Base-by-base conservation (phyloP, 208 protist genomes). In the Leishmania tropica region DNA sequence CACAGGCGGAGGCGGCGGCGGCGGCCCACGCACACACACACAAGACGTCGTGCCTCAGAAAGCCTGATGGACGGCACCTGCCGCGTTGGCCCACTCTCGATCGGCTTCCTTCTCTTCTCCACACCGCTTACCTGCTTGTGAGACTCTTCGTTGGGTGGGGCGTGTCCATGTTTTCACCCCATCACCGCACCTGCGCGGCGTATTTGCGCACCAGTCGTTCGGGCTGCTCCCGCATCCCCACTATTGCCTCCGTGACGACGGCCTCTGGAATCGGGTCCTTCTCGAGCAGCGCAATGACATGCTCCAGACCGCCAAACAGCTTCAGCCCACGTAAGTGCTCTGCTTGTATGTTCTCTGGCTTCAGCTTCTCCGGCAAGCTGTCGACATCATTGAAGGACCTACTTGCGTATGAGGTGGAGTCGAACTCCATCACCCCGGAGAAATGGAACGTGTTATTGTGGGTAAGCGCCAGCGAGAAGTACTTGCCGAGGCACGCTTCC, bases 381-480 rank as follows among this genome's bases (percentile, higher is more conserved):
- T 85, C 83, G n/a, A 81, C 83, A 84, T 94, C 90, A 35, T 84
- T 42, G 68, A 96, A 94, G 21, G 85, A 90, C 6, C 68, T 87
- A 82, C 85, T 88, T 5, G 76, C 67, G 79, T 87, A 90, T n/a
- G 58, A 73, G 19, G 78, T 79, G 1, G 42, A 75, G 65, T 95
- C 90, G 54, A 83, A 83, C 77, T 92, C 93, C 85, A 96, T 85
- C 47, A 79, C 79, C 10, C 93, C 93, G 5, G 88, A 70, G 37
- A 96, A 76, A 78, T 87, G 85, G 68, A 95, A 90, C n/a, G 85
- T 89, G 68, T 85, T 82, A 70, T 37, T 76, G 64, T 86, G 85
- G n/a, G 90, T 93, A 28, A 96, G 78, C 42, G 82, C 88, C 73
- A 96, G 75, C 10, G 89, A 89, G 81, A 88, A 94, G 84, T 91